Evolutionary conservation across 148 eudicot species (phyloP).

Genomic region (Cornus suecica): DNA sequence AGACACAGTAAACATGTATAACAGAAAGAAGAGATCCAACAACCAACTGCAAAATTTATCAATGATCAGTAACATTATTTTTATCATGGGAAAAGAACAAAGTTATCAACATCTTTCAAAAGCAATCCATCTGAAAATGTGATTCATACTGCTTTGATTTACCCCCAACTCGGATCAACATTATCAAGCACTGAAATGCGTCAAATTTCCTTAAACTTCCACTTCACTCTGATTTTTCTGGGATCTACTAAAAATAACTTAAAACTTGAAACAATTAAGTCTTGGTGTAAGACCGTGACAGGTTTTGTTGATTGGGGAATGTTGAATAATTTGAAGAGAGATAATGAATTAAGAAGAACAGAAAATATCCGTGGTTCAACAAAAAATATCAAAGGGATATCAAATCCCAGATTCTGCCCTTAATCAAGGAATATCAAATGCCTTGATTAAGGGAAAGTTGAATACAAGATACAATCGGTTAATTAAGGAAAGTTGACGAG

Average conservation of each 20-base stretch:
- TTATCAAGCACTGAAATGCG: not conserved
- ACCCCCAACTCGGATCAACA: not conserved
- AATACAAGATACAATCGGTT: too few species aligned
- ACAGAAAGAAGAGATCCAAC: constrained; percentile 80
- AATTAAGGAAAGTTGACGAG: too few species aligned
- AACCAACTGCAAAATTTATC: constrained; percentile 50
- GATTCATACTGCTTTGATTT: not conserved
- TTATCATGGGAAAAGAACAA: not conserved
- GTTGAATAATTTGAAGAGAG: too few species aligned
- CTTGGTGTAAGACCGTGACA: not conserved
- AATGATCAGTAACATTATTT: constrained; percentile 8
- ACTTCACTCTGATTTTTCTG: not conserved
- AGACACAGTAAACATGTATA: constrained; percentile 69
- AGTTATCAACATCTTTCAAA: not conserved
- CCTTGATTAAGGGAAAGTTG: too few species aligned
- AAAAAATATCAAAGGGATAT: too few species aligned
- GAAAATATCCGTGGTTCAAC: too few species aligned
- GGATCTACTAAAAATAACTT: not conserved
- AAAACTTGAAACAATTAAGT: not conserved
- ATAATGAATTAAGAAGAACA: too few species aligned
- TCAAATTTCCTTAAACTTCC: not conserved
- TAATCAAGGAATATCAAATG: too few species aligned
- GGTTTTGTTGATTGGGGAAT: too few species aligned
- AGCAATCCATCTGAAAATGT: not conserved
- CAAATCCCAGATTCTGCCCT: too few species aligned